Percentiles rank a stretch among this genome's conserved stretches.
Evolutionary conservation across 495 filamentous ascomycete species (phyloP).

Genomic region (Parathielavia appendiculata): DNA sequence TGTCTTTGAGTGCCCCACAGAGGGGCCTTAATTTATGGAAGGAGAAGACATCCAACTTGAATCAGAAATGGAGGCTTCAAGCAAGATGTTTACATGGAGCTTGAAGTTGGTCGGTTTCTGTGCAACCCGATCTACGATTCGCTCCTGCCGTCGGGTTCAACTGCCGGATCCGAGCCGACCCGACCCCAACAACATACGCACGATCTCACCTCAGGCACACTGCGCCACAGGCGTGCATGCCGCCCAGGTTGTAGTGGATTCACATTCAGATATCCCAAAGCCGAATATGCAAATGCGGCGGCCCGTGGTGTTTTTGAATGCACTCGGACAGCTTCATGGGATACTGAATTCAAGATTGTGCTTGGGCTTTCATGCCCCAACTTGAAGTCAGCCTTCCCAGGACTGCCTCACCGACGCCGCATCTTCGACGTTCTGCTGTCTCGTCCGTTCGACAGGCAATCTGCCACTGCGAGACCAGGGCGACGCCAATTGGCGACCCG

Average conservation of each 20-base stretch:
- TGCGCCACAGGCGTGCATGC: conserved; percentile 4
- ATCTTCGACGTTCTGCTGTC: neutral
- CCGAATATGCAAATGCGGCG: no score
- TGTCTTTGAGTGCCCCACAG: neutral
- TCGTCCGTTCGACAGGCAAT: neutral
- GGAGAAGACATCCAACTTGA: neutral
- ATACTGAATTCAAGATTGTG: no score
- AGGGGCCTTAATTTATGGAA: neutral
- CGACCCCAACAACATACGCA: neutral
- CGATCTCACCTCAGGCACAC: conserved; percentile 8
- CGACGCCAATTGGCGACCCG: neutral
- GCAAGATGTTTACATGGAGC: neutral
- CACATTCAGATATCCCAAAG: no score
- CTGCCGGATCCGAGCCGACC: conserved; percentile 5
- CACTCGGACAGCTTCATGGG: no score
- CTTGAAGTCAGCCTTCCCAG: conserved; percentile 8
- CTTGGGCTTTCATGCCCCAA: conserved; percentile 3
- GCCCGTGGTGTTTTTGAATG: neutral
- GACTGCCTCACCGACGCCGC: conserved; percentile 7
- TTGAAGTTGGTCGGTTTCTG: neutral
- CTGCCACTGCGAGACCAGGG: neutral
- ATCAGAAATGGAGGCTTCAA: neutral
- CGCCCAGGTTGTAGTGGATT: conserved; percentile 1
- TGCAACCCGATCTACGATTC: conserved; percentile 1
- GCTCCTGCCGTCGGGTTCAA: conserved; percentile 8